Evolutionary conservation across 306 rosid species (phyloP), one percentile per base, ranked within the genome.

Genomic region (Gleditsia sinensis): DNA sequence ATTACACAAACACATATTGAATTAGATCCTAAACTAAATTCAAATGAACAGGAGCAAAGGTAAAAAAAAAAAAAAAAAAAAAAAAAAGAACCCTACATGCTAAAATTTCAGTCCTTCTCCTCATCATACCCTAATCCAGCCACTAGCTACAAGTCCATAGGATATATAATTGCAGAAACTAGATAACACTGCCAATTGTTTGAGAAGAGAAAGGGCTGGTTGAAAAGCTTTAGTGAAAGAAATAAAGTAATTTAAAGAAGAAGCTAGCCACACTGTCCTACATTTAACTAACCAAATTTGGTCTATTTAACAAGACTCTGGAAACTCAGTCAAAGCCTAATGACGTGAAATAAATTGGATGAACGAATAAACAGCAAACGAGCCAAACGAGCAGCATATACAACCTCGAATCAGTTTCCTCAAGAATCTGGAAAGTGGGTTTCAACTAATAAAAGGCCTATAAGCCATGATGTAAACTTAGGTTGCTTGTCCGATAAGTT

Each of bases 181-280:
- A 60, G 48, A 64, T 46, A 17, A 62, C 34, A 32, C 62, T n/a
- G 58, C 24, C 45, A 33, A 54, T 43, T 57, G 51, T 46, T 34
- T 34, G n/a, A 50, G 27, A 75, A 65, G 74, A 66, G 56, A 67
- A 67, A 36, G 24, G 33, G 25, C 32, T 43, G n/a, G n/a, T n/a
- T n/a, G n/a, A n/a, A n/a, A n/a, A n/a, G n/a, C n/a, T n/a, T n/a
- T n/a, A n/a, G n/a, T n/a, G n/a, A n/a, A n/a, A n/a, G n/a, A n/a
- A n/a, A n/a, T n/a, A n/a, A n/a, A n/a, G n/a, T n/a, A n/a, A n/a
- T n/a, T n/a, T n/a, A n/a, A n/a, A n/a, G n/a, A n/a, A n/a, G n/a
- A n/a, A n/a, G n/a, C n/a, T n/a, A n/a, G n/a, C n/a, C 4, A 2
- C 2, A 2, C 10, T 71, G 36, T 21, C 3, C 50, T 34, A n/a